Evolutionary conservation across 441 rosid genomes (phyloP), one percentile per base, ranked within the genome.

Genomic region (Manihot esculenta): DNA sequence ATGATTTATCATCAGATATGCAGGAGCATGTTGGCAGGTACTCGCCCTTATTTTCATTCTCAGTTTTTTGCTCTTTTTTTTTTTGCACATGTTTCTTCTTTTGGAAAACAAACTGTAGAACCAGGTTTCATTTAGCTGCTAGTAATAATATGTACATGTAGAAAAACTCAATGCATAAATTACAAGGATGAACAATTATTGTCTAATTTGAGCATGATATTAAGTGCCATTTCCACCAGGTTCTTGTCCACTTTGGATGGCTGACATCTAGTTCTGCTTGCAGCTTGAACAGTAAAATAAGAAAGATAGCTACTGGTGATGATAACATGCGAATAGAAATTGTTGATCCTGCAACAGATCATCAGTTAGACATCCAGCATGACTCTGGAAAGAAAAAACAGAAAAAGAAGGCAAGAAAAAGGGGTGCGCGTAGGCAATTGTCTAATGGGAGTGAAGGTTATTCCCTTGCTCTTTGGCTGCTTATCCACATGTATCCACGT

Each of bases 391-490:
- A 26, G 54, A 79, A 3, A 58, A 86, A 83, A 77, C 45, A 64
- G 72, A 87, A 88, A 74, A 89, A 74, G 82, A 87, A 81, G 82
- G 82, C 82, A 18, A 85, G 86, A 78, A 84, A 81, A 80, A 71
- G 30, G 67, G 81, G 79, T 64, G 68, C 69, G 10, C 79, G 13
- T 44, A 82, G 77, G 77, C 87, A 80, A 66, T 68, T 62, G 20
- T 73, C 74, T 38, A 70, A 68, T 49, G 76, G 75, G 21, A 65
- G 66, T 74, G 78, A 79, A 86, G 97, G 96, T 89, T 57, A 51
- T 77, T 30, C 26, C 62, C 56, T 49, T 30, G 26, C 61, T 44
- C 60, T 60, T 30, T 69, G 17, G 33, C 11, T 69, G 48, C 60
- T 20, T 66, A 23, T 30, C 18, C 8, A 2, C n/a, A 44, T 47